Conservation (phyloP, 495 filamentous ascomycete species). For the Aspergillus leporis region DNA sequence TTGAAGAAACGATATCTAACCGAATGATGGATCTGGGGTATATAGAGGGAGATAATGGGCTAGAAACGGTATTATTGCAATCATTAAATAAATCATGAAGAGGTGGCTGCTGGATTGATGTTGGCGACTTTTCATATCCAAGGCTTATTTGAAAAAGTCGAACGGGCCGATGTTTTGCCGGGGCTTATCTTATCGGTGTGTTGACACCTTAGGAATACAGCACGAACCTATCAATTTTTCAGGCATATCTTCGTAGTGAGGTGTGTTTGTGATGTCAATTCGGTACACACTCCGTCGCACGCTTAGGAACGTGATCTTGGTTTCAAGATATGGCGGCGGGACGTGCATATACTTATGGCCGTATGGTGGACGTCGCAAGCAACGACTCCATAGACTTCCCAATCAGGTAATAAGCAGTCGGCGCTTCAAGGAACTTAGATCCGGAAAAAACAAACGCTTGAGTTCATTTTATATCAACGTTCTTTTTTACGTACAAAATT, state of each 20-base stretch:
- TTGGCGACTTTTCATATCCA: neutral
- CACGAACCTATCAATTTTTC: too few species aligned
- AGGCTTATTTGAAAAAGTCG: neutral
- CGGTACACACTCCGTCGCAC: too few species aligned
- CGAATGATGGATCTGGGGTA: conserved; percentile 5
- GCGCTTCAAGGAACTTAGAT: too few species aligned
- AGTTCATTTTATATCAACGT: conserved; percentile 24
- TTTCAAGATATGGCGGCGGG: too few species aligned
- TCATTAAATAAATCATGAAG: neutral
- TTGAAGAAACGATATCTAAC: neutral
- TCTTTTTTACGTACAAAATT: conserved; percentile 36
- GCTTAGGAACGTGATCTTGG: too few species aligned
- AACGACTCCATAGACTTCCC: too few species aligned
- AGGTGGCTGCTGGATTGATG: neutral
- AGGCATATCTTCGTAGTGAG: too few species aligned
- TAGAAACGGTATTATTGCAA: neutral
- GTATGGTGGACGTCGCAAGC: too few species aligned
- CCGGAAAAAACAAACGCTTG: conserved; percentile 16
- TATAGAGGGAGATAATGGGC: too few species aligned
- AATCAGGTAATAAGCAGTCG: too few species aligned
- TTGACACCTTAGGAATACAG: neutral
- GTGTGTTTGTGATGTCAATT: too few species aligned
- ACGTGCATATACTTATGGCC: too few species aligned
- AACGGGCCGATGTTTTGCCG: conserved; percentile 1
- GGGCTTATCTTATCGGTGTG: neutral